Base-by-base conservation (phyloP, 2,329 filamentous ascomycete genomes). In the Fusarium dimerum region DNA sequence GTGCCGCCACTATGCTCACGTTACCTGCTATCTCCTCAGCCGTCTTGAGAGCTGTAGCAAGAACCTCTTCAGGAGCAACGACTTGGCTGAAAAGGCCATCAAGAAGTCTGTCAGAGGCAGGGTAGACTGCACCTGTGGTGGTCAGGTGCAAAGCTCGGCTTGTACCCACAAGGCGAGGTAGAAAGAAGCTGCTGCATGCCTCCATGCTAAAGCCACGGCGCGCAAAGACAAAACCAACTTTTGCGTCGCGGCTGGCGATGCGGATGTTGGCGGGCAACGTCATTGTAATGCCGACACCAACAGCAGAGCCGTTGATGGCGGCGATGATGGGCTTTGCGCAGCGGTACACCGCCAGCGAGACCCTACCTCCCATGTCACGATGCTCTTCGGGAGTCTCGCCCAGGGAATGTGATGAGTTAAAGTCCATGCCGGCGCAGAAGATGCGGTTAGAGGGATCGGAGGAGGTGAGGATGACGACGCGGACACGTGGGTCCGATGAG, bases 161-260 rank as follows among this genome's bases (percentile, higher is more conserved):
- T 50, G 80, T 75, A 51, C 89, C 88, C 54, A 91, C 79, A 26
- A 91, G 75, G 0, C 86, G 80, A 3, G 88, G 88, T 36, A 92
- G 76, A 74, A 89, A 92, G 70, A 81, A 92, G 9, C 83, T 86
- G 46, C 80, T 84, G 65, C 82, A 86, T 1, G 86, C 87, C 70
- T 92, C 89, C 81, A 89, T 86, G 53, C 84, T 78, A 63, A 92
- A 77, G 1, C 88, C 88, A 41, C 88, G 78, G 26, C 87, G 80
- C 20, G 81, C 78, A 68, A 92, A 92, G 16, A 90, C 87, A 66
- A 91, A 89, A 47, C 88, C 88, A 56, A 91, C 81, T 65, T 87
- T 88, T 2, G 87, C 85, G 11, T 73, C 71, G 40, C 72, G 67
- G 58, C 81, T 83, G 40, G 75, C 82, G 56, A 87, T 63, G 46